phyloP scores from a whole-genome alignment of 345 rosid species.

The Moricandia moricandioides region DNA sequence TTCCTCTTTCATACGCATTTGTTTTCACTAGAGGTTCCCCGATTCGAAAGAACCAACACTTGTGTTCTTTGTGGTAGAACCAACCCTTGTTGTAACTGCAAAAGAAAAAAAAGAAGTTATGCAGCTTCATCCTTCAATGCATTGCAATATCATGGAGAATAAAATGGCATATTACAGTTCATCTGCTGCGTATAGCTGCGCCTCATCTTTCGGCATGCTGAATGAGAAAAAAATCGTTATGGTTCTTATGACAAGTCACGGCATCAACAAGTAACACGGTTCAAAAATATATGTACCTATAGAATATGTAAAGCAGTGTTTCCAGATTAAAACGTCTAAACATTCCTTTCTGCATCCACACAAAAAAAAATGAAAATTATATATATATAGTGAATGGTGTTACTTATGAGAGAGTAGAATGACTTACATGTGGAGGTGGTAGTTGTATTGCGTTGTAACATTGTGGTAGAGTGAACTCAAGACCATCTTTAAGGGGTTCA shows the following conservation, averaged over 20 bases:
- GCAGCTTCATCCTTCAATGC: constrained; percentile 5
- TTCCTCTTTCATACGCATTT: constrained; percentile 71
- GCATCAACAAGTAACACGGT: not conserved
- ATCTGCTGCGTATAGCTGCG: constrained; percentile 76
- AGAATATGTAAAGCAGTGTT: constrained; percentile 75
- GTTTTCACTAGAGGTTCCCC: constrained; percentile 89
- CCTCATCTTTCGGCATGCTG: constrained; percentile 99
- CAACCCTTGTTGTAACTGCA: constrained; percentile 81
- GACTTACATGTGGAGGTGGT: constrained; percentile 65
- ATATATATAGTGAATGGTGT: not conserved
- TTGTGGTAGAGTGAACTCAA: constrained; percentile 80
- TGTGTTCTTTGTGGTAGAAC: constrained; percentile 89
- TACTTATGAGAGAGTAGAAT: constrained; percentile 6
- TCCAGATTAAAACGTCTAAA: constrained; percentile 63
- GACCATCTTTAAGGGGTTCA: constrained; percentile 87
- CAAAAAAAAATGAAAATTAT: not conserved
- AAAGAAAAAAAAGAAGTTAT: constrained; percentile 8
- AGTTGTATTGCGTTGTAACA: constrained; percentile 74
- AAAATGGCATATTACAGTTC: constrained; percentile 73
- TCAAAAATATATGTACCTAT: constrained; percentile 54
- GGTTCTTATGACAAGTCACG: constrained; percentile 8
- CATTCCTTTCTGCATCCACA: constrained; percentile 71
- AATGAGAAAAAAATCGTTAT: constrained; percentile 19
- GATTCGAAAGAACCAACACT: constrained; percentile 67
- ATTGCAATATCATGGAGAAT: constrained; percentile 4